Evolutionary conservation across 129 eudicot genomes (phyloP), one percentile per base, ranked within the genome.

Genomic region (Ambrosia artemisiifolia): DNA sequence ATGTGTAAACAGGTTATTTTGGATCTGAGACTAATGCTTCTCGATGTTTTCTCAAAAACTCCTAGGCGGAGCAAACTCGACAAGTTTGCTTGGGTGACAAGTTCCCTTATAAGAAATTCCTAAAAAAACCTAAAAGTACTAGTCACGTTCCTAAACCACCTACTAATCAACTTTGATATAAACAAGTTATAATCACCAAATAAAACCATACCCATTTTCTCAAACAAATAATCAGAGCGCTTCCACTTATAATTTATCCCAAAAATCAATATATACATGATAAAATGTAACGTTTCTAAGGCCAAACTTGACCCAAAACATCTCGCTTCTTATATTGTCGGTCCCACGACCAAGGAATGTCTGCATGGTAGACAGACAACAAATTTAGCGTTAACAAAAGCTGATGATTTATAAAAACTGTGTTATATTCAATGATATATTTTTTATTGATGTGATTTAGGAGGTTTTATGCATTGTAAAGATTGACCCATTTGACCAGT

Each of bases 261-360:
- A 43, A 73, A 73, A 55, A 42, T 44, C 34, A 53, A 60, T 16
- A 53, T 16, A 18, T 17, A 71, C 67, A 43, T 32, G 7, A 32
- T 75, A 77, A 47, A 84, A 80, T 63, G 75, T 63, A 11, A 79
- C 76, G 67, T 60, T 84, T 68, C 89, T 61, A 80, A 34, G 97
- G 97, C 99, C 97, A 95, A 75, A 83, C 91, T 84, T 86, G 88
- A 65, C 97, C 99, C 68, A 88, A 70, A 33, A 86, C 94, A 82
- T 95, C 99, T 80, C 79, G 85, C 83, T 88, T 76, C 60, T 75
- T 65, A 70, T 95, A 91, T 54, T 78, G 66, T 4, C 92, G 81
- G 71, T 95, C 99, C 99, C 99, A 95, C 7, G 96, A 91, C 99
- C 99, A 95, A 8, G 97, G 99, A 28, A 91, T 76, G 75, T 95